phyloP scores from a whole-genome alignment of 495 filamentous ascomycete genomes.

The Aspergillus indologenus region DNA sequence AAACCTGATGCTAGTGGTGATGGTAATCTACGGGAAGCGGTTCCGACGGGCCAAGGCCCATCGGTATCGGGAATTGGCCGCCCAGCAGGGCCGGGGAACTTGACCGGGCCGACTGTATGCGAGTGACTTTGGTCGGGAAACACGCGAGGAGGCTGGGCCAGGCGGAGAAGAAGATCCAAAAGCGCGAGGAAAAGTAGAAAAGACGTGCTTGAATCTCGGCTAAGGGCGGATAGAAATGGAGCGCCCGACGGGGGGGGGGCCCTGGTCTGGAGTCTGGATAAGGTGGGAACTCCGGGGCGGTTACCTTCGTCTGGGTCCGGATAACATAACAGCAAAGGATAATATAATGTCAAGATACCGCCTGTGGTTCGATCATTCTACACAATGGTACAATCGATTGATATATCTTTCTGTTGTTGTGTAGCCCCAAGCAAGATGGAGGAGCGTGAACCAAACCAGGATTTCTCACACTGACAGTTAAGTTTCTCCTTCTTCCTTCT shows the following conservation, averaged over 20 bases:
- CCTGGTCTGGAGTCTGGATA: no score
- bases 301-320: constrained; percentile 1
- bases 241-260: background rate
- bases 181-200: background rate
- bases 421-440: background rate
- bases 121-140: background rate
- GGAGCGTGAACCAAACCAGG: no score
- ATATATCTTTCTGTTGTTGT: background rate
- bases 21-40: constrained; percentile 31
- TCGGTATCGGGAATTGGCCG: constrained; percentile 13
- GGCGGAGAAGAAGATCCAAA: background rate
- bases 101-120: background rate
- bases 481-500: background rate
- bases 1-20: constrained; percentile 20
- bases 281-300: background rate
- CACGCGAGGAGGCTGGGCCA: background rate
- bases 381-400: background rate
- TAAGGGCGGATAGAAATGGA: constrained; percentile 5
- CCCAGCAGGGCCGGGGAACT: background rate
- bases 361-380: background rate
- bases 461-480: background rate
- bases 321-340: background rate
- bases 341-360: background rate
- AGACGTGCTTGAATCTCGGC: background rate
- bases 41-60: constrained; percentile 7